phyloP scores from a whole-genome alignment of 169 alveolate genomes.

The Cryptosporidium felis region DNA sequence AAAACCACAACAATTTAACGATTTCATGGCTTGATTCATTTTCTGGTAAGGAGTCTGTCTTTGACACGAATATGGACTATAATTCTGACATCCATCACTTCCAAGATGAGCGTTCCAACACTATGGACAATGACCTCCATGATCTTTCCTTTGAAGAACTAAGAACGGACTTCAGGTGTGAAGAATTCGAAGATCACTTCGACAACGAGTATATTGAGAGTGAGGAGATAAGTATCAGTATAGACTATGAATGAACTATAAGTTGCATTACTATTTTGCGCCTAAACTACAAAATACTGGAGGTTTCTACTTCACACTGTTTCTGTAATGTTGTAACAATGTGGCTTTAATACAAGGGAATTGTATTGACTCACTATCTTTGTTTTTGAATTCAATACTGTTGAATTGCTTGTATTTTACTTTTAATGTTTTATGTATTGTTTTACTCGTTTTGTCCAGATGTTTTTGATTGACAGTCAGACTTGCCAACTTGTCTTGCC shows the following conservation, averaged over 20 bases:
- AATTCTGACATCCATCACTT: conserved; percentile 1
- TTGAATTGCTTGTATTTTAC: too few relatives aligned
- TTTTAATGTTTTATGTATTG: too few relatives aligned
- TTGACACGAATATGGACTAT: not conserved
- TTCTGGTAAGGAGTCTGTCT: conserved; percentile 12
- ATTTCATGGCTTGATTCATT: conserved; percentile 51
- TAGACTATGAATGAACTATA: not conserved
- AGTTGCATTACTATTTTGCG: too few relatives aligned
- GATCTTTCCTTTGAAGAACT: not conserved
- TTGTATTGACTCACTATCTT: too few relatives aligned
- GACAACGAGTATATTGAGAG: conserved; percentile 21
- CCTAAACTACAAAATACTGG: too few relatives aligned
- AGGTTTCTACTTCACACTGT: too few relatives aligned
- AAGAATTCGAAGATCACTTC: not conserved
- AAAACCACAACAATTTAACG: conserved; percentile 15
- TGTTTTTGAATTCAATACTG: too few relatives aligned
- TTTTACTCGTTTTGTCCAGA: too few relatives aligned
- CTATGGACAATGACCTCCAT: not conserved
- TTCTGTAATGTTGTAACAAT: too few relatives aligned
- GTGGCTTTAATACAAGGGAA: too few relatives aligned
- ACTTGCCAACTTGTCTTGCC: too few relatives aligned
- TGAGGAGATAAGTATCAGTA: conserved; percentile 6
- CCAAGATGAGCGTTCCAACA: not conserved
- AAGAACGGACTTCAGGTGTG: not conserved
- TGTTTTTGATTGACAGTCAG: too few relatives aligned